These are phyloP conservation scores for Telopea speciosissima DNA, from an alignment of 177 flowering plant species.

Conservation along the genomic window DNA sequence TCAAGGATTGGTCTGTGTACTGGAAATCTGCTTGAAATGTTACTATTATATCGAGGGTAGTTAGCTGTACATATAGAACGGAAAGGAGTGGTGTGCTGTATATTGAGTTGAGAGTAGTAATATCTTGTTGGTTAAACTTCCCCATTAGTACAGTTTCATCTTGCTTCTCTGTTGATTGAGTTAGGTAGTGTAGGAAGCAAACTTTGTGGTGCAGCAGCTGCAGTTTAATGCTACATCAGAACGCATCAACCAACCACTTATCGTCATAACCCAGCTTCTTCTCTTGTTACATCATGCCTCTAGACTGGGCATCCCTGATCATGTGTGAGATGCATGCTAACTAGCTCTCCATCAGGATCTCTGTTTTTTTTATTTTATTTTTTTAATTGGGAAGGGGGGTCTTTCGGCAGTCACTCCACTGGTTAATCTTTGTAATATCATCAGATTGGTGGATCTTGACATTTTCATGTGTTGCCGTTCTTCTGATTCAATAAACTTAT, in stretches of 20 bases:
- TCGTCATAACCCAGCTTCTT: neutral
- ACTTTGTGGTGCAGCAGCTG: neutral
- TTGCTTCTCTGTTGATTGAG: constrained; percentile 2
- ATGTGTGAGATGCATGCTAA: neutral
- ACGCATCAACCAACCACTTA: neutral
- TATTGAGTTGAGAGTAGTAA: constrained; percentile 9
- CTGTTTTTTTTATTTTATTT: no score
- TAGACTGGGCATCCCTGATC: neutral
- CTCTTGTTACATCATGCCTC: neutral
- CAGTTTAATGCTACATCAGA: neutral
- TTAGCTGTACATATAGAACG: constrained; percentile 18
- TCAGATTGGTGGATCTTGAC: no score
- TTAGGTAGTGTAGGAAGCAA: constrained; percentile 4
- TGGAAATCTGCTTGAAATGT: neutral
- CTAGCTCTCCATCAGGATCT: neutral
- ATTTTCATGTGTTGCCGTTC: no score
- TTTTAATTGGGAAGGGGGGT: no score
- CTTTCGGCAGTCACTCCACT: no score
- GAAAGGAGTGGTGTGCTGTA: constrained; percentile 9
- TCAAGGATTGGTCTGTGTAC: neutral
- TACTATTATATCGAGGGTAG: constrained; percentile 1
- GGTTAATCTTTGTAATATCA: no score
- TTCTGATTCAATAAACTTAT: no score
- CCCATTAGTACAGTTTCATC: constrained; percentile 8
- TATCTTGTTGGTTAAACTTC: constrained; percentile 7